These are phyloP conservation scores for Yamadazyma kitorensis DNA, from an alignment of 805 yeast genomes.

Conservation along the genomic window DNA sequence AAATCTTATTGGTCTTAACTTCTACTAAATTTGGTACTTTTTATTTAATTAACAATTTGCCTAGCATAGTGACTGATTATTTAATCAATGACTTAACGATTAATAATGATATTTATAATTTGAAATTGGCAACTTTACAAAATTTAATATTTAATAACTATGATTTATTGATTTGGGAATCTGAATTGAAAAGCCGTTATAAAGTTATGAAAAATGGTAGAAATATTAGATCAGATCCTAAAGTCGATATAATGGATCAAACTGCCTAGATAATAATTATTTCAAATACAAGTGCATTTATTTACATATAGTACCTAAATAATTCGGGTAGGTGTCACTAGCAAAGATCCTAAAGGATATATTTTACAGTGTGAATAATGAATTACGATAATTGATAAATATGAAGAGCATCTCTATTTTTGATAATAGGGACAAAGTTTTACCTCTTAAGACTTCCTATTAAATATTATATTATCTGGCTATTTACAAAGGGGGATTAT, in stretches of 20 bases:
- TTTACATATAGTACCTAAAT: background rate
- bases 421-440: too few relatives aligned
- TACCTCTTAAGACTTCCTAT: too few relatives aligned
- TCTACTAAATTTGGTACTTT: conserved; percentile 14
- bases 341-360: too few relatives aligned
- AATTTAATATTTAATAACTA: conserved; percentile 18
- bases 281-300: background rate
- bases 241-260: conserved; percentile 25
- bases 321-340: too few relatives aligned
- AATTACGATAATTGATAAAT: too few relatives aligned
- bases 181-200: conserved; percentile 16
- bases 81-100: conserved; percentile 17
- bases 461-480: too few relatives aligned
- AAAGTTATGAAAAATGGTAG: conserved; percentile 24
- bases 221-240: conserved; percentile 11
- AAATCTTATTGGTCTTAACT: conserved; percentile 20
- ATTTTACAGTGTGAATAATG: too few relatives aligned
- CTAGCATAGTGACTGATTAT: conserved; percentile 21
- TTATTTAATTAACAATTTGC: conserved; percentile 22
- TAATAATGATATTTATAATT: conserved; percentile 23
- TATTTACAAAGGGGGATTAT: too few relatives aligned
- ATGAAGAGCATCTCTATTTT: too few relatives aligned
- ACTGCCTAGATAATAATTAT: background rate
- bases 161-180: conserved; percentile 22
- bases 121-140: conserved; percentile 21